Evolutionary conservation across 2,329 filamentous ascomycete species (phyloP).

Genomic region (Sarocladiaceae sp.): DNA sequence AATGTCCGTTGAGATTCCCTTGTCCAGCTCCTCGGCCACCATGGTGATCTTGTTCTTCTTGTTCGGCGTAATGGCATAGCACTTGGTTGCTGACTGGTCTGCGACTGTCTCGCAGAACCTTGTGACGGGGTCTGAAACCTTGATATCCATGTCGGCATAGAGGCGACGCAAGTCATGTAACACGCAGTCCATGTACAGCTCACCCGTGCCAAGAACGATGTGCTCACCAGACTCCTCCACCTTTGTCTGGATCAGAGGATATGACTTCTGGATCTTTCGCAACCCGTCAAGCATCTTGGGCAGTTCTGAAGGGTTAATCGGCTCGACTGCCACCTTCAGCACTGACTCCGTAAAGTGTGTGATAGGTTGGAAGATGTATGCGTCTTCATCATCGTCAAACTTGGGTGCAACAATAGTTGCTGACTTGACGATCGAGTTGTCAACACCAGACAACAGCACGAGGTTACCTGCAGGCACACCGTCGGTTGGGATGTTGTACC

Average conservation of each 20-base stretch:
- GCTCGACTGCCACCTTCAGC: slow-evolving; percentile 95
- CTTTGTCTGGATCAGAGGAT: slow-evolving; percentile 90
- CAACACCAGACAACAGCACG: slow-evolving; percentile 85
- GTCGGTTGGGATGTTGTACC: slow-evolving; percentile 87
- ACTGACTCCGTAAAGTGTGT: slow-evolving; percentile 96
- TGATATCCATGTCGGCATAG: slow-evolving; percentile 99
- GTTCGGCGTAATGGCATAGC: slow-evolving; percentile 95
- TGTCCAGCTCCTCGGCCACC: slow-evolving; percentile 92
- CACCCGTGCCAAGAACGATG: slow-evolving; percentile 87
- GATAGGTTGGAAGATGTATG: slow-evolving; percentile 90
- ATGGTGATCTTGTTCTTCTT: slow-evolving; percentile 99
- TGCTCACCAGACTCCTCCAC: slow-evolving; percentile 98
- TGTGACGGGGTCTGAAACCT: slow-evolving; percentile 95
- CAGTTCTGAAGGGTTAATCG: slow-evolving; percentile 94
- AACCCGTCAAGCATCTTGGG: slow-evolving; percentile 98
- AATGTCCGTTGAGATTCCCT: slow-evolving; percentile 91
- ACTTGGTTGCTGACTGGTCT: slow-evolving; percentile 95
- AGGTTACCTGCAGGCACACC: slow-evolving; percentile 92
- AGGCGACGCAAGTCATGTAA: slow-evolving; percentile 85
- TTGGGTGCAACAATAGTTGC: slow-evolving; percentile 80
- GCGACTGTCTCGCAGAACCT: slow-evolving; percentile 97
- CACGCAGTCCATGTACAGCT: slow-evolving; percentile 99
- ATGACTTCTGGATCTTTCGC: slow-evolving; percentile 95
- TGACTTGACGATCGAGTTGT: slow-evolving; percentile 97
- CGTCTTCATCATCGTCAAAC: slow-evolving; percentile 81